These are phyloP conservation scores for Westerdykella aurantiaca DNA, from an alignment of 2,329 filamentous ascomycete species.

Conservation along the genomic window DNA sequence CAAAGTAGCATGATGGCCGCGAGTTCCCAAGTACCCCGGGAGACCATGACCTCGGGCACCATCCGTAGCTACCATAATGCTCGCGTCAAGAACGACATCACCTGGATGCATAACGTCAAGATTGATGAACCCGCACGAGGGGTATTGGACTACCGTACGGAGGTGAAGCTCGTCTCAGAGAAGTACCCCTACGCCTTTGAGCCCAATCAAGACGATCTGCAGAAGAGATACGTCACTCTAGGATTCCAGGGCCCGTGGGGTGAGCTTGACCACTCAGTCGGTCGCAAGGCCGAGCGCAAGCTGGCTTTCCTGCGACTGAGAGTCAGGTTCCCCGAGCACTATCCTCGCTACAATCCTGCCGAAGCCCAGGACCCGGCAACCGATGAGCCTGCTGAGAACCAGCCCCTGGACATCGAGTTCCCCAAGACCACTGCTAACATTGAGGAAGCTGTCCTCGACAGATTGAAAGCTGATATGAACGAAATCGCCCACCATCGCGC, in stretches of 20 bases:
- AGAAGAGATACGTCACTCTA: constrained; percentile 49
- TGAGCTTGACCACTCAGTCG: constrained; percentile 34
- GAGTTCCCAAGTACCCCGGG: constrained; percentile 17
- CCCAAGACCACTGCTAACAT: constrained; percentile 53
- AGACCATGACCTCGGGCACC: constrained; percentile 47
- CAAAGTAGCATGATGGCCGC: constrained; percentile 1
- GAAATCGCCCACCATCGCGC: constrained; percentile 53
- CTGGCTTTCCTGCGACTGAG: constrained; percentile 53
- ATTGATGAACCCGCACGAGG: constrained; percentile 43
- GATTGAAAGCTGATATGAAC: constrained; percentile 48
- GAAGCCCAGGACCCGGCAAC: constrained; percentile 46
- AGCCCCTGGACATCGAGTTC: constrained; percentile 48
- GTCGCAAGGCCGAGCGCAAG: constrained; percentile 34
- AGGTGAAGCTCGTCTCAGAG: constrained; percentile 56
- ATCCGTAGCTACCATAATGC: constrained; percentile 44
- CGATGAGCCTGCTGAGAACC: constrained; percentile 38
- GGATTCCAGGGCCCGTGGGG: constrained; percentile 59
- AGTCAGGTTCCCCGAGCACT: constrained; percentile 53
- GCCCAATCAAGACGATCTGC: constrained; percentile 46
- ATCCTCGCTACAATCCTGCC: constrained; percentile 43
- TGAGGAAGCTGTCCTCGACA: constrained; percentile 45
- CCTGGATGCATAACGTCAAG: constrained; percentile 61
- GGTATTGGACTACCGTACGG: constrained; percentile 46
- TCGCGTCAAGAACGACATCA: constrained; percentile 53
- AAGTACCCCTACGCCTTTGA: constrained; percentile 60